These are phyloP conservation scores for Xylaria scruposa DNA, from an alignment of 495 filamentous ascomycete species.

Conservation along the genomic window DNA sequence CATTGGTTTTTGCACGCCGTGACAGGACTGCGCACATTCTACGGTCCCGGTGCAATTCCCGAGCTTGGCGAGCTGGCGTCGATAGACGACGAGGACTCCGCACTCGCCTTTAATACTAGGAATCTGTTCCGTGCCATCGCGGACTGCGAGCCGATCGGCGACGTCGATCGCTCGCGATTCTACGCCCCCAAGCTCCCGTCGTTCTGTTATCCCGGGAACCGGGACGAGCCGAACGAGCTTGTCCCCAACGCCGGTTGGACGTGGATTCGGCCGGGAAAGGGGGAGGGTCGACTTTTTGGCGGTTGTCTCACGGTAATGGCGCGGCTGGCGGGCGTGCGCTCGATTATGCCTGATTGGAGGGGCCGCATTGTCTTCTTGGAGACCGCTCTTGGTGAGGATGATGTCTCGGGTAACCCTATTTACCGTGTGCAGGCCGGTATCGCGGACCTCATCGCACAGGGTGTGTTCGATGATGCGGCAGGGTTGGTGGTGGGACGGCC, in stretches of 20 bases:
- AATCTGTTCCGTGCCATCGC: conserved; percentile 29
- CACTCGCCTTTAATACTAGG: conserved; percentile 29
- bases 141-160: conserved; percentile 26
- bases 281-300: conserved; percentile 41
- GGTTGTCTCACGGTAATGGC: conserved; percentile 40
- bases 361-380: conserved; percentile 43
- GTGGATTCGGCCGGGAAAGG: conserved; percentile 35
- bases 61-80: conserved; percentile 38
- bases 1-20: conserved; percentile 42
- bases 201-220: not conserved
- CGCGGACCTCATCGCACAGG: conserved; percentile 43
- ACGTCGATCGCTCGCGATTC: conserved; percentile 26
- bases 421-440: conserved; percentile 33
- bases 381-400: conserved; percentile 37
- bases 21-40: conserved; percentile 46
- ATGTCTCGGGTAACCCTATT: conserved; percentile 30
- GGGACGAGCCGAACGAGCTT: conserved; percentile 10
- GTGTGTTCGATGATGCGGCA: conserved; percentile 39
- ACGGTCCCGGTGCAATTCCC: conserved; percentile 41
- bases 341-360: conserved; percentile 33
- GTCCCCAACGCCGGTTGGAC: conserved; percentile 29
- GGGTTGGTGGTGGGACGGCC: conserved; percentile 46
- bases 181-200: conserved; percentile 19
- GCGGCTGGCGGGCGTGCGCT: conserved; percentile 37
- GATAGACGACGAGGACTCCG: conserved; percentile 26